These are phyloP conservation scores for Corniculantispora saksenae DNA, from an alignment of 2,329 filamentous ascomycete genomes.

Conservation along the genomic window DNA sequence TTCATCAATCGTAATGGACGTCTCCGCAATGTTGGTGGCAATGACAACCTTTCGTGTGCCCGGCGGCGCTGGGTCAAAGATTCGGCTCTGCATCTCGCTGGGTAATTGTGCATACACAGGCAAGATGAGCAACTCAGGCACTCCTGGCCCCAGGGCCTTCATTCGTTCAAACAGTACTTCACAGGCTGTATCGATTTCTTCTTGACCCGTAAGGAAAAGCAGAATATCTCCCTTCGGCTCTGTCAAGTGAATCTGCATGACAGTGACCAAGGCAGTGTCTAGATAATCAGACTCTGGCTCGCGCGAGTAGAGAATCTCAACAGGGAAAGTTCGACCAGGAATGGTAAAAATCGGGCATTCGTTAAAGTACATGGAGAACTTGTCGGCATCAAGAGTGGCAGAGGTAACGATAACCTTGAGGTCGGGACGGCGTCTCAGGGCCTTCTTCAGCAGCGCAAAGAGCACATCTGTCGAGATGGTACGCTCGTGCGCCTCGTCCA, in stretches of 20 bases:
- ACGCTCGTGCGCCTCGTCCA: constrained; percentile 95
- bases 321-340: constrained; percentile 82
- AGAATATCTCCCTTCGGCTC: constrained; percentile 86
- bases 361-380: constrained; percentile 90
- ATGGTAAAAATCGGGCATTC: constrained; percentile 94
- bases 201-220: constrained; percentile 92
- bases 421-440: constrained; percentile 77
- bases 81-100: constrained; percentile 85
- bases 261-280: constrained; percentile 84
- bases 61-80: constrained; percentile 89
- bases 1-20: constrained; percentile 90
- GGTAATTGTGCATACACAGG: constrained; percentile 95
- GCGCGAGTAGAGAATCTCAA: constrained; percentile 88
- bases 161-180: constrained; percentile 83
- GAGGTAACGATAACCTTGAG: constrained; percentile 90
- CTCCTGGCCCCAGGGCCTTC: constrained; percentile 80
- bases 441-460: constrained; percentile 84
- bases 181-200: constrained; percentile 90
- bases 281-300: constrained; percentile 94
- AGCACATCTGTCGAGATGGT: constrained; percentile 90
- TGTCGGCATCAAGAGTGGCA: constrained; percentile 90
- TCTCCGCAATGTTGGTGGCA: constrained; percentile 97
- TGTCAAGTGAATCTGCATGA: constrained; percentile 91
- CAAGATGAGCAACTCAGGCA: constrained; percentile 84
- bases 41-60: constrained; percentile 87